Evolutionary conservation across 129 eudicot species (phyloP).

Genomic region (Flaveria linearis): DNA sequence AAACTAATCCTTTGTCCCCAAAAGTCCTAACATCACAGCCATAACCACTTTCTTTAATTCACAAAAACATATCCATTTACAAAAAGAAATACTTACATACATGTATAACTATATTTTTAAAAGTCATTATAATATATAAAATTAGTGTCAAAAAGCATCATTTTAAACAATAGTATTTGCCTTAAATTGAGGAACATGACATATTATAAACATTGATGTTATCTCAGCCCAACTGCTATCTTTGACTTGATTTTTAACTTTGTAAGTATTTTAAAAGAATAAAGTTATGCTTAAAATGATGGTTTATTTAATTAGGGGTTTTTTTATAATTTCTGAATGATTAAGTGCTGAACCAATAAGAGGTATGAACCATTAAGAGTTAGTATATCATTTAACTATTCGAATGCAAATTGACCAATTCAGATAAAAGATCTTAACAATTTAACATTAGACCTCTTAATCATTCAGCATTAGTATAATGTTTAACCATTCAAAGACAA

Average conservation of each 20-base stretch:
- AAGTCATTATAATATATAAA: constrained; percentile 7
- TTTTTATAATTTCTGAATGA: too few relatives aligned
- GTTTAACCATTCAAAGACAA: too few relatives aligned
- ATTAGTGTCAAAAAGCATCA: constrained; percentile 25
- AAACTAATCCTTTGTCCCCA: constrained; percentile 60
- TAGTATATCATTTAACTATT: too few relatives aligned
- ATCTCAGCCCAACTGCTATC: background rate
- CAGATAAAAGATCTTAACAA: too few relatives aligned
- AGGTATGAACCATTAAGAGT: too few relatives aligned
- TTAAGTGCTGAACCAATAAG: too few relatives aligned
- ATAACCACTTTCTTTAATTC: constrained; percentile 48
- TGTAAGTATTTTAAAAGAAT: background rate
- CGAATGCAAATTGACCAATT: too few relatives aligned
- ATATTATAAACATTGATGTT: background rate
- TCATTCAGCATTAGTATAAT: too few relatives aligned
- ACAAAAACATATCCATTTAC: constrained; percentile 16
- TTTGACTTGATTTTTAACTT: background rate
- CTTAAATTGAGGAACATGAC: constrained; percentile 19
- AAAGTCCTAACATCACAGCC: constrained; percentile 72
- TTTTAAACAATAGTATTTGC: constrained; percentile 33
- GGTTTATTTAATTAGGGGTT: background rate
- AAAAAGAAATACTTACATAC: background rate
- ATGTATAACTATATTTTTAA: background rate
- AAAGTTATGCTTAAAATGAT: background rate
- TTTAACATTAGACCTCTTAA: too few relatives aligned